These are phyloP conservation scores for Globisporangium solare DNA, from an alignment of 352 stramenopile species.

Conservation along the genomic window DNA sequence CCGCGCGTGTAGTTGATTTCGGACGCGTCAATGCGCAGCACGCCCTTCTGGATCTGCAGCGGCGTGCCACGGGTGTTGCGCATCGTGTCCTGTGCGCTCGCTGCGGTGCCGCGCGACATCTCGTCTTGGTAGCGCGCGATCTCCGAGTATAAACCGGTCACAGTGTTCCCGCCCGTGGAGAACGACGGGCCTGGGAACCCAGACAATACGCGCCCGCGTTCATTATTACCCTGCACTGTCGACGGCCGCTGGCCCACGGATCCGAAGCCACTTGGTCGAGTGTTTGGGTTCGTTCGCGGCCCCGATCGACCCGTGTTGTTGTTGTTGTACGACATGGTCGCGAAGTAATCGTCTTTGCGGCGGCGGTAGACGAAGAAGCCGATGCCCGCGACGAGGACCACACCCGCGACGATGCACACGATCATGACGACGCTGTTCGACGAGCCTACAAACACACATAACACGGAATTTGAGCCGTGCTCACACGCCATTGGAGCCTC, in stretches of 20 bases:
- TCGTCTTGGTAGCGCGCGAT: conserved; percentile 26
- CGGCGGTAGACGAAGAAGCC: conserved; percentile 52
- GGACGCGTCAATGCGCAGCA: conserved; percentile 50
- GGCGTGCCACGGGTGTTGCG: conserved; percentile 11
- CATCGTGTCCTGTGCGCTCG: conserved; percentile 5
- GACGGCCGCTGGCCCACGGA: conserved; percentile 6
- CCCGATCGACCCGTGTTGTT: conserved; percentile 27
- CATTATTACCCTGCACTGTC: conserved; percentile 2
- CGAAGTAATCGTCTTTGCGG: conserved; percentile 25
- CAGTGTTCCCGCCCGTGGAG: conserved; percentile 16
- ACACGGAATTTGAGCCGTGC: too few relatives aligned
- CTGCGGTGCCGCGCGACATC: conserved; percentile 5
- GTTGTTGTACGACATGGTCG: conserved; percentile 32
- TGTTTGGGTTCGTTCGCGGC: neutral
- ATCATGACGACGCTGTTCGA: conserved; percentile 48
- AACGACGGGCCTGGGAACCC: conserved; percentile 12
- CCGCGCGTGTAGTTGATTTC: conserved; percentile 79
- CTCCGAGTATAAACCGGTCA: conserved; percentile 18
- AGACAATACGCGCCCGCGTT: conserved; percentile 16
- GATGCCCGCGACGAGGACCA: conserved; percentile 34
- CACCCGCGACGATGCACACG: conserved; percentile 41
- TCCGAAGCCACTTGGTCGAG: neutral
- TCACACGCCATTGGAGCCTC: too few relatives aligned
- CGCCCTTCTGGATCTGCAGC: conserved; percentile 30
- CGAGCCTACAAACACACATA: neutral